Evolutionary conservation across 2,329 filamentous ascomycete species (phyloP).

Genomic region (Meredithiella fracta): DNA sequence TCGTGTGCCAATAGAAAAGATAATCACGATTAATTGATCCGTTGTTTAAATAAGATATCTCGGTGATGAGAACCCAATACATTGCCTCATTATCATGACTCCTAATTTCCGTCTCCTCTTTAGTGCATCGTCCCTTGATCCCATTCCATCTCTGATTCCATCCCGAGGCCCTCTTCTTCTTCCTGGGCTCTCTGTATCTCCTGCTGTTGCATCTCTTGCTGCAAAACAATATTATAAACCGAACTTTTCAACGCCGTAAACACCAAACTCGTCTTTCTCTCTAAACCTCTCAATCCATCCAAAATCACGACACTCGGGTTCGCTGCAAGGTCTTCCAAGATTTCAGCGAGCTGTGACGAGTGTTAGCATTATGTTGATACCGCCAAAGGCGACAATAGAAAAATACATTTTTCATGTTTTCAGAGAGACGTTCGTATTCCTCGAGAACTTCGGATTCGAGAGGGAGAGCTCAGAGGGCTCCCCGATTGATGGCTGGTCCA

Average conservation of each 20-base stretch:
- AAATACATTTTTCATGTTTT: constrained; percentile 79
- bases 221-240: constrained; percentile 94
- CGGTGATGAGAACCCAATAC: not conserved
- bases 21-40: not conserved
- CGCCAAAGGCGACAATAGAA: not conserved
- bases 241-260: constrained; percentile 95
- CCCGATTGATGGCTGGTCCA: constrained; percentile 7
- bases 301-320: constrained; percentile 67
- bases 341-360: constrained; percentile 36
- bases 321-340: constrained; percentile 47
- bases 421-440: constrained; percentile 73
- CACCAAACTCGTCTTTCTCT: constrained; percentile 86
- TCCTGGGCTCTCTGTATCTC: constrained; percentile 18
- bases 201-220: constrained; percentile 59
- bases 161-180: constrained; percentile 16
- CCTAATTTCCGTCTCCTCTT: not conserved
- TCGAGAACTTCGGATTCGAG: constrained; percentile 90
- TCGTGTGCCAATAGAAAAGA: not conserved
- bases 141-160: constrained; percentile 12
- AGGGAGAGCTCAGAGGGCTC: constrained; percentile 48
- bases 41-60: not conserved
- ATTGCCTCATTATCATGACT: not conserved
- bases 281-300: constrained; percentile 71
- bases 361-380: not conserved
- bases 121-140: constrained; percentile 11